Percentiles rank a stretch among this genome's conserved stretches.
phyloP scores from a whole-genome alignment of 139 green algal species.

The Chlamydomonas incerta region DNA sequence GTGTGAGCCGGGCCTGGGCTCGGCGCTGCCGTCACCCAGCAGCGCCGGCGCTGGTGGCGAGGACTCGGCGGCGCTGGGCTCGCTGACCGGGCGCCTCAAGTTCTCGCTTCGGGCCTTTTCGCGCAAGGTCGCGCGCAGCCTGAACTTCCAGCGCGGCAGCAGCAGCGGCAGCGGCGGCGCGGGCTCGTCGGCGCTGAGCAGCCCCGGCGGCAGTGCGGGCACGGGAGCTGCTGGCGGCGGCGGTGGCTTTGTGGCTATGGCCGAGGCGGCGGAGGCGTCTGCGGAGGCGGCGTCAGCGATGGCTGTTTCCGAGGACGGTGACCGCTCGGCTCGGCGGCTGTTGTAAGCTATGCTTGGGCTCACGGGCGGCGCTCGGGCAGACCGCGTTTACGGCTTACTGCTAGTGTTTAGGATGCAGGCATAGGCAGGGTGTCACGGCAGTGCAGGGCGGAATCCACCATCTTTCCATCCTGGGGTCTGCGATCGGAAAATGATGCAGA shows the following conservation, averaged over 20 bases:
- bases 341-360: too few species aligned
- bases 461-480: too few species aligned
- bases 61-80: constrained; percentile 45
- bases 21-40: neutral
- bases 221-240: neutral
- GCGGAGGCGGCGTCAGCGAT: too few species aligned
- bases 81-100: constrained; percentile 42
- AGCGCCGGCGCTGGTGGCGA: neutral
- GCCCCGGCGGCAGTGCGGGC: too few species aligned
- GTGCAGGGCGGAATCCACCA: too few species aligned
- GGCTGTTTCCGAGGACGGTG: too few species aligned
- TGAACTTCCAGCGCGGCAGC: constrained; percentile 38
- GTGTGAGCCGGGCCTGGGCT: neutral
- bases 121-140: constrained; percentile 53
- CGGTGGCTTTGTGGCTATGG: neutral
- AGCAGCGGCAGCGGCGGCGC: neutral
- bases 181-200: neutral
- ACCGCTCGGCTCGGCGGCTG: too few species aligned
- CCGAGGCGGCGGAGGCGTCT: neutral
- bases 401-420: too few species aligned
- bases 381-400: too few species aligned
- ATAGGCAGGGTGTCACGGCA: too few species aligned
- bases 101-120: constrained; percentile 50
- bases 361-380: too few species aligned
- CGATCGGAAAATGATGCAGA: too few species aligned